Conservation (phyloP, 2,329 filamentous ascomycete genomes). For the Fusarium sp. region DNA sequence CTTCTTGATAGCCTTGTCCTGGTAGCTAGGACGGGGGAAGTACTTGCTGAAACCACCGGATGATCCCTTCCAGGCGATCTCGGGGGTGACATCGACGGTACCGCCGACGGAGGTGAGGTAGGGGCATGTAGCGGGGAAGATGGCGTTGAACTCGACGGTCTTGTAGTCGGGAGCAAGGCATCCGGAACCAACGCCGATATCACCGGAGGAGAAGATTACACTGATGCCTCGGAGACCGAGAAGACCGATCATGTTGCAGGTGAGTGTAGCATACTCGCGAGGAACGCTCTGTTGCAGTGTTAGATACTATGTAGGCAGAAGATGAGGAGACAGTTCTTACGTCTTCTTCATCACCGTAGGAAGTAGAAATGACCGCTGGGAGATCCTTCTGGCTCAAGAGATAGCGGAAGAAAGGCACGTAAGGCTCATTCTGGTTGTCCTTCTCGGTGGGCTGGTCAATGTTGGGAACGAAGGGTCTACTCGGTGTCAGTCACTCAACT, state of each 20-base stretch:
- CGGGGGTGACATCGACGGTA: constrained; percentile 62
- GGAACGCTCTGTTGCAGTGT: constrained; percentile 7
- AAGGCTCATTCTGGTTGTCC: constrained; percentile 30
- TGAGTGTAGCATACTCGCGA: constrained; percentile 22
- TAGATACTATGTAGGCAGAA: accelerated
- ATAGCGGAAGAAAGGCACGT: constrained; percentile 24
- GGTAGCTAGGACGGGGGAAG: constrained; percentile 62
- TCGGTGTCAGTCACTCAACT: not conserved
- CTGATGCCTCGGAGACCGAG: constrained; percentile 24
- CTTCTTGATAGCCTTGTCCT: constrained; percentile 54
- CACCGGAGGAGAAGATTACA: constrained; percentile 58
- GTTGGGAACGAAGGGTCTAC: constrained; percentile 25
- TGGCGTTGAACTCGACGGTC: constrained; percentile 53
- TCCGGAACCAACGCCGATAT: constrained; percentile 39
- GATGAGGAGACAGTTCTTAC: not conserved
- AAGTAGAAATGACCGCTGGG: constrained; percentile 21
- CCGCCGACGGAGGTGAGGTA: constrained; percentile 65
- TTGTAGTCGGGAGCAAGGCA: constrained; percentile 30
- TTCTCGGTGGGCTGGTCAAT: constrained; percentile 26
- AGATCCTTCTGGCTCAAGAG: constrained; percentile 15
- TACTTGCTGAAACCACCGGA: constrained; percentile 64
- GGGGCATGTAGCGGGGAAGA: constrained; percentile 57
- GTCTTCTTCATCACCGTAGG: constrained; percentile 27
- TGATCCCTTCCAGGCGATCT: constrained; percentile 58
- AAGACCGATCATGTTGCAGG: constrained; percentile 28